These are phyloP conservation scores for Leishmania arabica DNA, from an alignment of 208 protist species.

Conservation along the genomic window DNA sequence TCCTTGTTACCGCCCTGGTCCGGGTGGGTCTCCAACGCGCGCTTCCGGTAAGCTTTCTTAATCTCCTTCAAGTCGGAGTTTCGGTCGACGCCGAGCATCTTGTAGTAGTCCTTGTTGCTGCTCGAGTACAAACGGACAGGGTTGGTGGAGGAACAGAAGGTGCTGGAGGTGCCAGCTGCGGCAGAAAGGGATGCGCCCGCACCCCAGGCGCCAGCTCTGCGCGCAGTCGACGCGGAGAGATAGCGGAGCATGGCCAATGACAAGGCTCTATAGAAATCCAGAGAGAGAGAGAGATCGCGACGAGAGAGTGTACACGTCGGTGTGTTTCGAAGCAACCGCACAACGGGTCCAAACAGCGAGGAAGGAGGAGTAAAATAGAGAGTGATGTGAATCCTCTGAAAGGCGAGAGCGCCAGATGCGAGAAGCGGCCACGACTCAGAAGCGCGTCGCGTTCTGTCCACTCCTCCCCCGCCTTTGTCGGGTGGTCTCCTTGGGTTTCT, in stretches of 20 bases:
- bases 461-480: neutral
- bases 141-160: conserved; percentile 11
- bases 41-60: conserved; percentile 93
- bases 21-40: conserved; percentile 88
- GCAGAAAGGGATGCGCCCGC: neutral
- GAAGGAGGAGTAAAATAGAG: neutral
- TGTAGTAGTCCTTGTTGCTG: conserved; percentile 88
- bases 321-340: neutral
- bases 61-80: conserved; percentile 71
- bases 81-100: conserved; percentile 77
- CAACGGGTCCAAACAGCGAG: neutral
- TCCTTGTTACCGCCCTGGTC: conserved; percentile 94
- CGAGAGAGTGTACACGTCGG: neutral
- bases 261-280: neutral
- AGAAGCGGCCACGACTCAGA: neutral
- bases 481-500: neutral
- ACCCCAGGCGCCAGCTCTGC: conserved; percentile 3
- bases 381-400: neutral
- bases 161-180: conserved; percentile 9
- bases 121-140: conserved; percentile 46
- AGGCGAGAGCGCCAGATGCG: neutral
- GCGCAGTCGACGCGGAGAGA: conserved; percentile 15
- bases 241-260: conserved; percentile 19
- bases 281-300: neutral
- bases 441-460: neutral